These are phyloP conservation scores for Volvox carteri DNA, from an alignment of 163 green algal genomes.

Conservation along the genomic window DNA sequence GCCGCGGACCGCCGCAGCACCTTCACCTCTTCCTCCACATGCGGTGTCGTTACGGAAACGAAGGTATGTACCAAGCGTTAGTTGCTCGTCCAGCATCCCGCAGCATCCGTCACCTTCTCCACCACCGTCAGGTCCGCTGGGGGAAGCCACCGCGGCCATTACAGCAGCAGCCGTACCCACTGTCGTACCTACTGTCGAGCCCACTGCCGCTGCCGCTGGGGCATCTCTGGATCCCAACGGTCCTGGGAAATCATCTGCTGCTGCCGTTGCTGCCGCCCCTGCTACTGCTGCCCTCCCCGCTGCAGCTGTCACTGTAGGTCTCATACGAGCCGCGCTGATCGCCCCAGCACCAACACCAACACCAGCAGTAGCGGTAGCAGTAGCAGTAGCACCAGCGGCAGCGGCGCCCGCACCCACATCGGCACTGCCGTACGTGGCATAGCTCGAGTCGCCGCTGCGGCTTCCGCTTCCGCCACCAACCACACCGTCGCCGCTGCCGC, in stretches of 20 bases:
- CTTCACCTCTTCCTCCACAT: too few relatives aligned
- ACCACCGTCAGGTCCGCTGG: neutral
- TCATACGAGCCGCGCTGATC: neutral
- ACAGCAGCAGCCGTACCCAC: neutral
- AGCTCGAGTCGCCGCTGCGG: conserved; percentile 38
- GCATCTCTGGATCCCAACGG: neutral
- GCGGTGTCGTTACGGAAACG: too few relatives aligned
- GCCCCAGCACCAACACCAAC: neutral
- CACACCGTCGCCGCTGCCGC: neutral
- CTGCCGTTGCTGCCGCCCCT: neutral
- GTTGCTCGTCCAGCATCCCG: too few relatives aligned
- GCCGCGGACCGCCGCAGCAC: too few relatives aligned
- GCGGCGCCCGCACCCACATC: neutral
- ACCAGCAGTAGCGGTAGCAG: neutral
- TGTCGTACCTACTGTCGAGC: neutral
- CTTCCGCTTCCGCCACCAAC: neutral
- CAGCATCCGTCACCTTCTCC: neutral
- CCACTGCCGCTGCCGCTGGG: neutral
- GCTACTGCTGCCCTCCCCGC: neutral
- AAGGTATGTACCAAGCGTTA: too few relatives aligned
- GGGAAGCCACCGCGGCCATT: neutral
- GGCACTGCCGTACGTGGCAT: neutral
- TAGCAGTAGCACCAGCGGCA: neutral
- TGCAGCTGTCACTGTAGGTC: neutral
- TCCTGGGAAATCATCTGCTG: neutral